Evolutionary conservation across 75 land plant genomes (phyloP), one percentile per base, ranked within the genome.

Genomic region (Ceratopteris richardii): DNA sequence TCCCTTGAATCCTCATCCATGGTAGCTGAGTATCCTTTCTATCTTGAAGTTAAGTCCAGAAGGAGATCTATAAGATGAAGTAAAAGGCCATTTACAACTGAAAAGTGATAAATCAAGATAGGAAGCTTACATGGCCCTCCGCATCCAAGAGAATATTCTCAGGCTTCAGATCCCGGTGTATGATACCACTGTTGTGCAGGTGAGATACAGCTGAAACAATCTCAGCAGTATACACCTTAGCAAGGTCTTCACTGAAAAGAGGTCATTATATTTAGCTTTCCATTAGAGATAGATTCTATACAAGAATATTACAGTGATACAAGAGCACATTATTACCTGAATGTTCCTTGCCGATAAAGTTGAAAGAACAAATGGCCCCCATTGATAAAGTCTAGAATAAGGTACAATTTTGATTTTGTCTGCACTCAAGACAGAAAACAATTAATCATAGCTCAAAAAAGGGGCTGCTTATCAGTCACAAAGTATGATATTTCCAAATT

Each of bases 291-390:
- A n/a, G n/a, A n/a, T n/a, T n/a, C n/a, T n/a, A 53, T 27, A 18
- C 31, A 9, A 23, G 1, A 25, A 36, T 19, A 48, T 10, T 14
- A 14, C 9, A 48, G 18, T 48, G 20, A 18, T 31, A 18, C 21
- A 1, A 1, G n/a, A n/a, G n/a, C n/a, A 57, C 31, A 33, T 25
- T n/a, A 19, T 17, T 66, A 88, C 97, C 87, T 86, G 73, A 95
- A 95, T 4, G 83, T 73, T 28, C 91, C 96, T 7, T 95, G 96
- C 46, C 74, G 77, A 54, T 90, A 84, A 20, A 95, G 99, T 67
- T 95, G 99, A 50, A 95, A 95, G 57, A 95, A 95, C 20, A 95
- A 82, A 64, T 95, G 99, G 2, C 99, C 99, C 0, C 99, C 96
- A 73, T 95, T 95, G 10, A 90, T 73, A 46, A 95, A 95, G 67